These are phyloP conservation scores for Leptographium galeiforme DNA, from an alignment of 2,329 filamentous ascomycete genomes.

Conservation along the genomic window DNA sequence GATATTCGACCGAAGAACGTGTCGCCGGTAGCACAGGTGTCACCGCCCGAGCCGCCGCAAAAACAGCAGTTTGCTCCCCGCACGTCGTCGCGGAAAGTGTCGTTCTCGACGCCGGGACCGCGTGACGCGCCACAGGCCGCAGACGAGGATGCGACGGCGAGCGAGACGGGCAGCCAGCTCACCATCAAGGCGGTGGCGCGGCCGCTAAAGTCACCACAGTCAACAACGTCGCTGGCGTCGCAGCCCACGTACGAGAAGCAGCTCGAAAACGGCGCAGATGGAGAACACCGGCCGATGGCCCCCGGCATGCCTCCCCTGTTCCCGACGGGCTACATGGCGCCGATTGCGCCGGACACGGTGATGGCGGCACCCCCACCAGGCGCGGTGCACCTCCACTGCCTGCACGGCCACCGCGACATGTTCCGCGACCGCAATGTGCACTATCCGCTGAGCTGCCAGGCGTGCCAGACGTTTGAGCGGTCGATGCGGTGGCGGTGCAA, in stretches of 20 bases:
- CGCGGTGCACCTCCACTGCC: slow-evolving; percentile 29
- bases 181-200: slow-evolving; percentile 3
- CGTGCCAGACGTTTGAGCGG: slow-evolving; percentile 32
- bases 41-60: slow-evolving; percentile 6
- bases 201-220: neutral
- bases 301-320: slow-evolving; percentile 14
- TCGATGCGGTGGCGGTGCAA: slow-evolving; percentile 33
- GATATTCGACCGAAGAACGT: slow-evolving; percentile 12
- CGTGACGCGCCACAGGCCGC: neutral
- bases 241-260: neutral
- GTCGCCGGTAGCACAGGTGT: neutral
- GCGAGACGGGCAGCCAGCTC: slow-evolving; percentile 7
- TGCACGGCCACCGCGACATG: slow-evolving; percentile 34
- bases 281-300: slow-evolving; percentile 2
- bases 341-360: slow-evolving; percentile 21
- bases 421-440: slow-evolving; percentile 31
- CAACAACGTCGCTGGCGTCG: neutral
- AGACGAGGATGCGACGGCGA: neutral
- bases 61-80: slow-evolving; percentile 18
- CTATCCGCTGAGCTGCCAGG: slow-evolving; percentile 40
- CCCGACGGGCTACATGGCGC: slow-evolving; percentile 13
- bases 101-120: neutral
- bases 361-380: slow-evolving; percentile 28
- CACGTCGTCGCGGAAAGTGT: slow-evolving; percentile 16
- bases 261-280: neutral